Evolutionary conservation across 768 basidiomycete species (phyloP).

Genomic region (Podaxis sp.): DNA sequence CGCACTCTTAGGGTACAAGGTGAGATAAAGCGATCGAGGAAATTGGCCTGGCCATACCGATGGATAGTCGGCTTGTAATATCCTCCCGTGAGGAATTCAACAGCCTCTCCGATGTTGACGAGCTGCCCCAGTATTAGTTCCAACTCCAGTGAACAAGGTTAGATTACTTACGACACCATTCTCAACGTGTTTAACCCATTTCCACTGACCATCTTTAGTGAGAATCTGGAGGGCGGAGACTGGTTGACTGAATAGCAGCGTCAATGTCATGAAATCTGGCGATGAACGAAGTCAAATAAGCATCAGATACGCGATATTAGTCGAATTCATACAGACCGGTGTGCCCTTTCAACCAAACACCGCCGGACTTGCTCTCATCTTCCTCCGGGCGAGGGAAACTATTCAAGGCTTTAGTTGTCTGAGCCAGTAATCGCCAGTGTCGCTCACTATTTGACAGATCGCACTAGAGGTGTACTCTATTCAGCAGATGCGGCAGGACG

Average conservation of each 20-base stretch:
- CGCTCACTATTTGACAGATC: constrained; percentile 49
- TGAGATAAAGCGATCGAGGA: not conserved
- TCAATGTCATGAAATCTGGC: constrained; percentile 42
- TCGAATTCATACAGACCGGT: constrained; percentile 28
- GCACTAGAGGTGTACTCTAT: constrained; percentile 23
- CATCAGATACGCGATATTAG: not conserved
- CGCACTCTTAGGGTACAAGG: constrained; percentile 31
- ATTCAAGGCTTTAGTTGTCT: not conserved
- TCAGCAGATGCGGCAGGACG: not conserved
- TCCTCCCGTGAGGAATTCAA: constrained; percentile 48
- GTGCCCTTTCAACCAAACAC: constrained; percentile 53
- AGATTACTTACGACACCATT: constrained; percentile 36
- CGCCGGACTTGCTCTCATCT: constrained; percentile 40
- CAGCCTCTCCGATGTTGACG: constrained; percentile 45
- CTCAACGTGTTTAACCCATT: constrained; percentile 45
- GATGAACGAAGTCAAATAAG: too few relatives aligned
- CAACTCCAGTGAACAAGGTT: not conserved
- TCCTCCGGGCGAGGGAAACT: constrained; percentile 42
- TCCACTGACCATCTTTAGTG: constrained; percentile 38
- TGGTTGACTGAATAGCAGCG: constrained; percentile 48
- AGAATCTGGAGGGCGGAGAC: constrained; percentile 45
- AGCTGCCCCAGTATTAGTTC: constrained; percentile 23
- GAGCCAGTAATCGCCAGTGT: not conserved
- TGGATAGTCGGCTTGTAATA: constrained; percentile 50
- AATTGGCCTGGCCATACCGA: constrained; percentile 14